A percentile compares a stretch with the other conserved stretches of the same genome.
These are phyloP conservation scores for Jatropha multifida DNA, from an alignment of 441 rosid species.

Conservation along the genomic window DNA sequence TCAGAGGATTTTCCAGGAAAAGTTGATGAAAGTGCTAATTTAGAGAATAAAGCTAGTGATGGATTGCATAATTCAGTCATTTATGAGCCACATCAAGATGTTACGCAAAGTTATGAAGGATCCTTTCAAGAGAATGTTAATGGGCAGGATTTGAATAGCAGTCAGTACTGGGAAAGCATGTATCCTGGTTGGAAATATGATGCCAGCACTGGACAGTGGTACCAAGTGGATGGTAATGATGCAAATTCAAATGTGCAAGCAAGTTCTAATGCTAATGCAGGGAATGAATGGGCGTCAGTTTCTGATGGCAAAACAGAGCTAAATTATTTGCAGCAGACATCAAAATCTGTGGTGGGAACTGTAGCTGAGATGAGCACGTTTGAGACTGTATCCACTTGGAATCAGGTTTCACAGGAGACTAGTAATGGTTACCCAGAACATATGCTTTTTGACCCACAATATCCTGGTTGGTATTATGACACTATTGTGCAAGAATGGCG, in stretches of 20 bases:
- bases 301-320: slow-evolving; percentile 49
- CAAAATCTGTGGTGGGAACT: slow-evolving; percentile 50
- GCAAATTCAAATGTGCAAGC: slow-evolving; percentile 31
- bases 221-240: slow-evolving; percentile 58
- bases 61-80: slow-evolving; percentile 37
- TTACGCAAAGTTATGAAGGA: slow-evolving; percentile 37
- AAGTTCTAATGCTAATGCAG: slow-evolving; percentile 28
- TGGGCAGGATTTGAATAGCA: slow-evolving; percentile 52
- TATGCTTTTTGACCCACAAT: slow-evolving; percentile 87
- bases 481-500: slow-evolving; percentile 69
- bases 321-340: slow-evolving; percentile 57
- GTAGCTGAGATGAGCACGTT: slow-evolving; percentile 44
- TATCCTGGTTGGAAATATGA: slow-evolving; percentile 99
- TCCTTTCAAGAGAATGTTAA: slow-evolving; percentile 34
- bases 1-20: slow-evolving; percentile 41
- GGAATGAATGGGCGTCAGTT: slow-evolving; percentile 41
- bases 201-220: slow-evolving; percentile 77
- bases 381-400: slow-evolving; percentile 61
- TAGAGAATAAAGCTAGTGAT: slow-evolving; percentile 18
- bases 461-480: slow-evolving; percentile 96
- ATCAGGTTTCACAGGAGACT: slow-evolving; percentile 56
- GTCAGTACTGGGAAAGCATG: slow-evolving; percentile 72
- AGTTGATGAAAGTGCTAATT: slow-evolving; percentile 23
- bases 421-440: slow-evolving; percentile 80
- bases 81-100: slow-evolving; percentile 43